A percentile compares a stretch with the other conserved stretches of the same genome.
Conservation (phyloP, 768 basidiomycete species). For the Calocybe gangraenosa region DNA sequence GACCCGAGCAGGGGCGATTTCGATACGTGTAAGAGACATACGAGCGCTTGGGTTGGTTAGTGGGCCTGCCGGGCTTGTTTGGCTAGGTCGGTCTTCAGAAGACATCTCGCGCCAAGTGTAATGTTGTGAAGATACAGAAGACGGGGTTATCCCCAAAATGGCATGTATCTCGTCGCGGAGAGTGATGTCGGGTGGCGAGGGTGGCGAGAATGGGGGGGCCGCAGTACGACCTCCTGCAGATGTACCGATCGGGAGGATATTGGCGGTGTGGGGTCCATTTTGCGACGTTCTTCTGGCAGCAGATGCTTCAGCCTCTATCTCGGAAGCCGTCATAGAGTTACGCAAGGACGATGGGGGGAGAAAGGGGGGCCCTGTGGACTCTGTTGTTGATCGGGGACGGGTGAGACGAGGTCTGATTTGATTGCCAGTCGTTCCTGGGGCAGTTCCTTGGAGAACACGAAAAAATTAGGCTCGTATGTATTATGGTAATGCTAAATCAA, state of each 20-base stretch:
- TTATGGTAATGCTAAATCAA: neutral
- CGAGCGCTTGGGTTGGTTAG: conserved; percentile 58
- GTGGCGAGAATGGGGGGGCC: conserved; percentile 22
- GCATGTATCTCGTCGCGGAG: conserved; percentile 21
- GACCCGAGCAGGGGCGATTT: conserved; percentile 35
- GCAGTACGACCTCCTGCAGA: conserved; percentile 16
- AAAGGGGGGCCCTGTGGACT: conserved; percentile 19
- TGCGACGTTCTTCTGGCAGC: conserved; percentile 7
- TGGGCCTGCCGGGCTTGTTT: conserved; percentile 33
- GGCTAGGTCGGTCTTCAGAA: conserved; percentile 25
- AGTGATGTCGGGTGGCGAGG: conserved; percentile 21
- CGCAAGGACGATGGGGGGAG: conserved; percentile 16
- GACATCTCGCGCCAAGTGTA: conserved; percentile 46
- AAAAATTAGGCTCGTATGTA: neutral
- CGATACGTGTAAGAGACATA: conserved; percentile 54
- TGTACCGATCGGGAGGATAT: conserved; percentile 33
- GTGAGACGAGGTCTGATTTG: conserved; percentile 7
- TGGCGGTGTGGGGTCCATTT: conserved; percentile 25
- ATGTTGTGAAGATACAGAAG: conserved; percentile 51
- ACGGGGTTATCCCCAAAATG: conserved; percentile 45
- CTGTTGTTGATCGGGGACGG: conserved; percentile 21
- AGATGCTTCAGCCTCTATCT: conserved; percentile 11
- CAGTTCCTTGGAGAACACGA: conserved; percentile 10
- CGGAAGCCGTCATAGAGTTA: conserved; percentile 20
- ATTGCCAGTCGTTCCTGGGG: conserved; percentile 7